Percentiles rank a stretch among this genome's conserved stretches.
Evolutionary conservation across 768 basidiomycete genomes (phyloP).

Genomic region (Tephrocybe sp.): DNA sequence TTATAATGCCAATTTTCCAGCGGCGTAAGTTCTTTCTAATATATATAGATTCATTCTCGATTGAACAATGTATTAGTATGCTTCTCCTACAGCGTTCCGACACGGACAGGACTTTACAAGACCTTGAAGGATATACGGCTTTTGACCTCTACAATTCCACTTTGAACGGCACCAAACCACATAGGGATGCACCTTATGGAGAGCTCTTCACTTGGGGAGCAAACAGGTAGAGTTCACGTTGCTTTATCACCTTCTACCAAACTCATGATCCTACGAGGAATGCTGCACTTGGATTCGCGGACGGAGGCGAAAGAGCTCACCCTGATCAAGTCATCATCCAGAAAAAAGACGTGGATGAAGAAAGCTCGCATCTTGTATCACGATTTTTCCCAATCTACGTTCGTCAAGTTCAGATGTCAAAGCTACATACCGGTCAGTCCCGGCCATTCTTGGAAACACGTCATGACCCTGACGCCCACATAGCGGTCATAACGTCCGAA

Average conservation of each 20-base stretch:
- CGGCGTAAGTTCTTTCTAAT: conserved; percentile 47
- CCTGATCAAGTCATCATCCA: conserved; percentile 75
- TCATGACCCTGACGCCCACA: neutral
- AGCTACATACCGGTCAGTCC: conserved; percentile 76
- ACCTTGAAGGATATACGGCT: conserved; percentile 86
- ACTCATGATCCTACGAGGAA: conserved; percentile 49
- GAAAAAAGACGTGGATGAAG: conserved; percentile 30
- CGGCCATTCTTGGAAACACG: neutral
- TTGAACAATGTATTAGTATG: conserved; percentile 39
- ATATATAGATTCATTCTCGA: neutral
- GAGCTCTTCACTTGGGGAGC: conserved; percentile 89
- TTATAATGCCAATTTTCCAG: conserved; percentile 74
- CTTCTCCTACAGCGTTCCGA: conserved; percentile 76
- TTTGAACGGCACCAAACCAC: conserved; percentile 68
- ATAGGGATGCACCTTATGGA: conserved; percentile 30
- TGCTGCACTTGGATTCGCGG: conserved; percentile 83
- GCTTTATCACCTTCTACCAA: neutral
- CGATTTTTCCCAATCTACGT: conserved; percentile 67
- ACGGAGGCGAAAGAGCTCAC: conserved; percentile 71
- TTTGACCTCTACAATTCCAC: conserved; percentile 95
- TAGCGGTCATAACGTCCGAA: conserved; percentile 72
- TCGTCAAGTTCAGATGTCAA: conserved; percentile 77
- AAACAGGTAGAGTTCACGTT: conserved; percentile 52
- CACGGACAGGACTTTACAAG: conserved; percentile 71
- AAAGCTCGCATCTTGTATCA: conserved; percentile 32